Conservation (phyloP, 2,329 filamentous ascomycete genomes). For the Sporothrix pseudoabietina region DNA sequence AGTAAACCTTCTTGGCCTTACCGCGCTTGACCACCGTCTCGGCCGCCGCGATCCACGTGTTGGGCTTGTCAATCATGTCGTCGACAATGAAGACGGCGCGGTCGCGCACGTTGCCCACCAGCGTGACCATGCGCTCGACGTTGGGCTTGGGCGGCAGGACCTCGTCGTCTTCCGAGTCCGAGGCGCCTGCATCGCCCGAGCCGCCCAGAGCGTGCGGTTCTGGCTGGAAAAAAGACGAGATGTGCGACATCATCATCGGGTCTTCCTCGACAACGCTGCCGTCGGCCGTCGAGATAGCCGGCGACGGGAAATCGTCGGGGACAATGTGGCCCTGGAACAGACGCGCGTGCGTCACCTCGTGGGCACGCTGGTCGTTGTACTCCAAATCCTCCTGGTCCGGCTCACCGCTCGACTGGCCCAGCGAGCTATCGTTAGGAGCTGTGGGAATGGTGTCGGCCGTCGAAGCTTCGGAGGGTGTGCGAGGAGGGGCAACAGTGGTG, state of each 20-base stretch:
- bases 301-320: constrained; percentile 86
- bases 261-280: constrained; percentile 71
- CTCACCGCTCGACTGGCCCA: constrained; percentile 42
- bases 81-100: constrained; percentile 92
- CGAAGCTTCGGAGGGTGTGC: constrained; percentile 1
- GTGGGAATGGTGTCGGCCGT: constrained; percentile 5
- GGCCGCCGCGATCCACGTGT: constrained; percentile 94
- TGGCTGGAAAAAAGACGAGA: constrained; percentile 76
- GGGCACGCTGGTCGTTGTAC: constrained; percentile 78
- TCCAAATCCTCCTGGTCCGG: constrained; percentile 47
- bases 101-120: constrained; percentile 92
- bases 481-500: not conserved
- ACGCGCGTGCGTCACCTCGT: constrained; percentile 88
- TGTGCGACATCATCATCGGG: constrained; percentile 75
- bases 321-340: constrained; percentile 94
- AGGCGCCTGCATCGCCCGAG: constrained; percentile 77
- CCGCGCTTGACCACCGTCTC: constrained; percentile 96
- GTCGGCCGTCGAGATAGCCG: constrained; percentile 68
- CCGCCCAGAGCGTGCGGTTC: constrained; percentile 76
- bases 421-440: not conserved
- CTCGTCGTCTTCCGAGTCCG: constrained; percentile 91
- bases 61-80: constrained; percentile 98
- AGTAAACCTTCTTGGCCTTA: constrained; percentile 89
- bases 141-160: constrained; percentile 64
- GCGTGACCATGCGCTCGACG: constrained; percentile 90